phyloP scores from a whole-genome alignment of 305 asterid species.

The Petunia hybrid region DNA sequence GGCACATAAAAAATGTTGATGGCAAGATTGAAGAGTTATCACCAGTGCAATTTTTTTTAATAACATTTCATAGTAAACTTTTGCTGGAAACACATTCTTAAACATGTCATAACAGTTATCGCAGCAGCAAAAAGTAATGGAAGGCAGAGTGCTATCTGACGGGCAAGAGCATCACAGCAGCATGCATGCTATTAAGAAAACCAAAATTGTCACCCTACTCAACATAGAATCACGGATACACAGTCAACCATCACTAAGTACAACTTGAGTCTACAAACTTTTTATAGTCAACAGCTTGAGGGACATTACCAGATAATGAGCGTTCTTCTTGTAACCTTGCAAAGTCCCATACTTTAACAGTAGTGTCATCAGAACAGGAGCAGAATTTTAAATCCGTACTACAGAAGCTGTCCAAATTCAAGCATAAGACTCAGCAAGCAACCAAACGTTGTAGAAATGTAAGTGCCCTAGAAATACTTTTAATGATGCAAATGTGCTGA shows the following conservation, averaged over 20 bases:
- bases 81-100: neutral
- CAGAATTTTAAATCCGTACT: constrained; percentile 98
- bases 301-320: constrained; percentile 93
- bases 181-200: neutral
- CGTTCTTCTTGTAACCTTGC: constrained; percentile 99
- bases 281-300: constrained; percentile 39
- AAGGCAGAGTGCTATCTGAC: neutral
- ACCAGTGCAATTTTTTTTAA: constrained; percentile 2
- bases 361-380: constrained; percentile 98
- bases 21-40: constrained; percentile 16
- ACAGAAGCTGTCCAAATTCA: constrained; percentile 74
- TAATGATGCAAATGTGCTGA: constrained; percentile 21
- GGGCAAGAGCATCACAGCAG: neutral
- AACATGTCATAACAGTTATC: neutral
- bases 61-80: neutral
- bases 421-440: constrained; percentile 38
- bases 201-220: neutral
- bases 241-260: neutral
- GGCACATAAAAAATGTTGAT: constrained; percentile 25
- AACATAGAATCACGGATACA: constrained; percentile 2
- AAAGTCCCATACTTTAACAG: constrained; percentile 99
- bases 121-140: constrained; percentile 2
- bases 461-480: neutral
- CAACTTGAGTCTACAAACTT: neutral
- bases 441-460: neutral